phyloP scores from a whole-genome alignment of 2,329 filamentous ascomycete genomes.

The Ophiosphaerella herpotricha region DNA sequence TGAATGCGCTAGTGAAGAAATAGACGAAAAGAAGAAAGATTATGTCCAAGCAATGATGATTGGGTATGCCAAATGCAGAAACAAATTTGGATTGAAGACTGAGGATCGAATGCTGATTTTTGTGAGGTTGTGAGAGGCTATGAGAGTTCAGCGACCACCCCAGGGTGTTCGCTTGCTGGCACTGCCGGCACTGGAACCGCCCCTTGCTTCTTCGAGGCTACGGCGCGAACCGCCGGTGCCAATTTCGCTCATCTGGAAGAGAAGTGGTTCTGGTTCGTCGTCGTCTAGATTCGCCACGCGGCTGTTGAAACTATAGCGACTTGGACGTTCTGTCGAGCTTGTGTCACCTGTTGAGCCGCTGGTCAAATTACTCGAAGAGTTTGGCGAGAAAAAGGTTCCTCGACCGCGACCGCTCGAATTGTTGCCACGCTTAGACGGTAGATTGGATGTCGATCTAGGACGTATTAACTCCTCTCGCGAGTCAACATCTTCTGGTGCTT shows the following conservation, averaged over 20 bases:
- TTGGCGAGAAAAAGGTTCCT: conserved; percentile 37
- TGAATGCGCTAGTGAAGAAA: not conserved
- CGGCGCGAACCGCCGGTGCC: conserved; percentile 49
- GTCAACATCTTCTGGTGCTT: conserved; percentile 18
- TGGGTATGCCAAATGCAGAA: not conserved
- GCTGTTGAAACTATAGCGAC: conserved; percentile 53
- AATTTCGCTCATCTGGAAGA: conserved; percentile 76
- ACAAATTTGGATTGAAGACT: not conserved
- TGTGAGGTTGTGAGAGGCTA: not conserved
- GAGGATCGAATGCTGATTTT: not conserved
- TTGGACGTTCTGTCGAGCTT: conserved; percentile 42
- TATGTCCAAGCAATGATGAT: not conserved
- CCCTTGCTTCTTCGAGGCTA: conserved; percentile 44
- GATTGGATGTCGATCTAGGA: conserved; percentile 34
- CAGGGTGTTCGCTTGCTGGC: conserved; percentile 34
- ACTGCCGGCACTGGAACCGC: conserved; percentile 32
- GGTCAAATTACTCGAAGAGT: conserved; percentile 37
- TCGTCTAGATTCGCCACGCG: conserved; percentile 55
- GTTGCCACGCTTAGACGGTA: conserved; percentile 33
- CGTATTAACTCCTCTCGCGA: conserved; percentile 35
- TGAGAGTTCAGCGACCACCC: conserved; percentile 1
- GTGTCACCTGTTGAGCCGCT: conserved; percentile 40
- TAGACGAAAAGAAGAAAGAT: not conserved
- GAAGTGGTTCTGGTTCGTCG: conserved; percentile 71
- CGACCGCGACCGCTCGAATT: conserved; percentile 32